Conservation (phyloP, 768 basidiomycete genomes). For the Cystofilobasidium bisporidii region DNA sequence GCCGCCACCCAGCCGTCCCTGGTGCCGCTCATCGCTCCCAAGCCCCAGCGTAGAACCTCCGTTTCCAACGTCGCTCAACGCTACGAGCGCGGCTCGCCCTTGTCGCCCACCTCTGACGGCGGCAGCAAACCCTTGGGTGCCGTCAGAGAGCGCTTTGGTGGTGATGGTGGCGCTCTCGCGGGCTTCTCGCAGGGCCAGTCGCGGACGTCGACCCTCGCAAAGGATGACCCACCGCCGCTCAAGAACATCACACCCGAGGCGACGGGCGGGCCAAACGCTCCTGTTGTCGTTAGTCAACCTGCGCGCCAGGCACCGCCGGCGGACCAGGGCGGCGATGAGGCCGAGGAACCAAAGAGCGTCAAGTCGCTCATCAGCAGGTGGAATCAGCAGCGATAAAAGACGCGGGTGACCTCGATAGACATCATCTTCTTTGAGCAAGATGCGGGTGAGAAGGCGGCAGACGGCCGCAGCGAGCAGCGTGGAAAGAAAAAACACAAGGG, state of each 20-base stretch:
- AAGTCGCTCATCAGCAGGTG: slow-evolving; percentile 18
- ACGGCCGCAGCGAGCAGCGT: no score
- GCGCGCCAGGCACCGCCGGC: no score
- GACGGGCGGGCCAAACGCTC: neutral
- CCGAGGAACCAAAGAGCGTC: slow-evolving; percentile 14
- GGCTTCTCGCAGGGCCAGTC: no score
- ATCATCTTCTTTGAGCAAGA: no score
- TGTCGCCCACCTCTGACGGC: neutral
- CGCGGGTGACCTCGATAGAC: no score
- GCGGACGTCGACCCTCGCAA: no score
- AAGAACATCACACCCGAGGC: slow-evolving; percentile 17
- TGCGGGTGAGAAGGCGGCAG: no score
- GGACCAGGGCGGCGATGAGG: neutral
- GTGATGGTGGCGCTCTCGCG: no score
- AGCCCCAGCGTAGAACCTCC: neutral
- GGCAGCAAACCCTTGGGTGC: neutral
- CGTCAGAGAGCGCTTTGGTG: no score
- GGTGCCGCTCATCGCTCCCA: neutral
- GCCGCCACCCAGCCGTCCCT: no score
- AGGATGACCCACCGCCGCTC: neutral
- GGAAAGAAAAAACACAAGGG: no score
- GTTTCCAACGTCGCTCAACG: neutral
- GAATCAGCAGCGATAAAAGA: slow-evolving; percentile 1
- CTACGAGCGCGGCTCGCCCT: neutral
- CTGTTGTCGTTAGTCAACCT: neutral